These are phyloP conservation scores for Beauveria caledonica DNA, from an alignment of 2,329 filamentous ascomycete species.

Conservation along the genomic window DNA sequence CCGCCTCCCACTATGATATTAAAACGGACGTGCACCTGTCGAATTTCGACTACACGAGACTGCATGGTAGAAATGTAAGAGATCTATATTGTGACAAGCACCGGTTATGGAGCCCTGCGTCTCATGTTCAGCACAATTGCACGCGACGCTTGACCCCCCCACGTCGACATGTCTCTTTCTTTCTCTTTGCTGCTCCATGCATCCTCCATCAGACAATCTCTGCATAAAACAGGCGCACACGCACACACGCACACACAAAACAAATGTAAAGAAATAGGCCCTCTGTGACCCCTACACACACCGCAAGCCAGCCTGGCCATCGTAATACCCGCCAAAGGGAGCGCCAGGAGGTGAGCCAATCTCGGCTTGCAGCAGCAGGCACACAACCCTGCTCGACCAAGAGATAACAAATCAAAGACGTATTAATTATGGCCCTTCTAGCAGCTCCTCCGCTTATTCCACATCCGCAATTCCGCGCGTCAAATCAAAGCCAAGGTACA, in stretches of 20 bases:
- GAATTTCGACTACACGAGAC: neutral
- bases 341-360: neutral
- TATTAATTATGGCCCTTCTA: conserved; percentile 12
- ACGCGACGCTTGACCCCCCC: neutral
- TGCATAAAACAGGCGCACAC: neutral
- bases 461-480: conserved; percentile 7
- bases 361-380: conserved; percentile 1
- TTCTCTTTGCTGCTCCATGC: conserved; percentile 7
- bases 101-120: neutral
- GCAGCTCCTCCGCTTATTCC: conserved; percentile 9
- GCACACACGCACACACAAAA: neutral
- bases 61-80: conserved; percentile 8
- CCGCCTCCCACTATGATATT: neutral
- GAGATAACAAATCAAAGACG: conserved; percentile 11
- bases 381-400: neutral
- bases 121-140: neutral
- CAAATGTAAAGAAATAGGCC: conserved; percentile 6
- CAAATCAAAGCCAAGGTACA: conserved; percentile 19
- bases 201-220: conserved; percentile 3
- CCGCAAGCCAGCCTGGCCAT: neutral
- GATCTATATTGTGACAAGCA: conserved; percentile 8
- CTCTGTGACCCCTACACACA: conserved; percentile 2
- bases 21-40: neutral
- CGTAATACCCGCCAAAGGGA: neutral
- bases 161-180: neutral